Base-by-base conservation (phyloP, 352 stramenopile genomes). In the Pseudoperonospora humuli region DNA sequence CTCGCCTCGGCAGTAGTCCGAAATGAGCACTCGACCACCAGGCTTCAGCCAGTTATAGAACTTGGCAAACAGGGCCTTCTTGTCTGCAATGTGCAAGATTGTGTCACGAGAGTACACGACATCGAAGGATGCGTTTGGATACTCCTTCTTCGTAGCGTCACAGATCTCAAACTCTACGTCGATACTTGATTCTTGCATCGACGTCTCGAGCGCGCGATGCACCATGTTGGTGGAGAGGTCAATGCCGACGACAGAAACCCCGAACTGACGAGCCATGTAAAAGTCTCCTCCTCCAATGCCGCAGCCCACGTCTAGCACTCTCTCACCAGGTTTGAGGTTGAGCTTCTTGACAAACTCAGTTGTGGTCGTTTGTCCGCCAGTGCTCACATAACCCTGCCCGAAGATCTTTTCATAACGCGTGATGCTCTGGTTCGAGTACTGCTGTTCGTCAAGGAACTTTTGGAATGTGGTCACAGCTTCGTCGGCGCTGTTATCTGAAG, bases 251-350 rank as follows among this genome's bases (percentile, higher is more conserved):
- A 86, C 74, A 1, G 84, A 77, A 19, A 84, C 70, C 17, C 76
- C 82, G 20, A 97, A 85, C 40, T 93, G 76, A 29, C 93, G 93
- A 9, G 85, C 85, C 55, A 96, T 84, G 58, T 95, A 96, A 43
- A 93, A 82, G 23, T 84, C 77, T 1, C 85, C 91, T 14, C 86
- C 86, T n/a, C 86, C 86, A 35, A 96, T 93, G 18, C 86, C 86
- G 45, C 86, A 96, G 19, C 86, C 86, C 7, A 96, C 85, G 46
- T 96, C 86, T 7, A 96, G 54, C n/a, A 95, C 56, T n/a, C 71
- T 54, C 45, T 86, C 71, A 7, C 70, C 69, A 23, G 55, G 50
- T 35, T 80, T 51, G n/a, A 86, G 46, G 39, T 70, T 55, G n/a
- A 86, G 64, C 49, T 75, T 83, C 33, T 75, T 50, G 4, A 86